Evolutionary conservation across 2,329 filamentous ascomycete species (phyloP), one percentile per base, ranked within the genome.

Genomic region (Aspergillus piperis): DNA sequence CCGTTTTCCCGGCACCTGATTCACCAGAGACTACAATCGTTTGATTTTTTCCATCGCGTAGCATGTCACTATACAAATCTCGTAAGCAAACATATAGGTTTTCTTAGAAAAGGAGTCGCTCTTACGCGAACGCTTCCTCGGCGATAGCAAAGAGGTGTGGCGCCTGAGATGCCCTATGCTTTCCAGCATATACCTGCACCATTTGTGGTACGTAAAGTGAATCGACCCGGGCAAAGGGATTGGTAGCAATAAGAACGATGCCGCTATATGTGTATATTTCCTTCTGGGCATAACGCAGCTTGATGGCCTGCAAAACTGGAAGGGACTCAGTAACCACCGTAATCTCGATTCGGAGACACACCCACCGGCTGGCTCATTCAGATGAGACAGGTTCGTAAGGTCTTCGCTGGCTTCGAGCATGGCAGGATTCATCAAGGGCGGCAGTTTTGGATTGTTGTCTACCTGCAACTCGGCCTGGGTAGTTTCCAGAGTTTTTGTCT

Each of bases 251-350:
- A 69, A 99, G 84, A 66, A 99, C 95, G 73, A 99, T 98, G 75
- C 95, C 95, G 76, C 92, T 96, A 82, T 99, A 99, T 73, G 95
- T 99, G 83, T 99, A 99, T 72, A 99, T 99, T 78, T 99, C 95
- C 80, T 98, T 98, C 78, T 99, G 95, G 65, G 91, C 85, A 81
- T 99, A 99, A 77, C 95, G 91, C 74, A 99, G 86, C 75, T 93
- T 92, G 78, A 99, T 99, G 58, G 95, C 95, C 84, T 99, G 95
- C 66, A 99, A 82, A 63, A 99, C 96, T 96, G 77, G 53, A 61
- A 48, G 59, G 57, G 48, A 52, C 62, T 74, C 61, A 75, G 70
- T 58, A 53, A 55, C 11, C 25, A 57, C 41, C 41, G 21, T 44
- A 32, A 54, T 53, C 13, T 57, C 19, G 39, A 23, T 50, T 41